Conservation (phyloP, 805 yeast genomes). For the Hanseniaspora thailandica region DNA sequence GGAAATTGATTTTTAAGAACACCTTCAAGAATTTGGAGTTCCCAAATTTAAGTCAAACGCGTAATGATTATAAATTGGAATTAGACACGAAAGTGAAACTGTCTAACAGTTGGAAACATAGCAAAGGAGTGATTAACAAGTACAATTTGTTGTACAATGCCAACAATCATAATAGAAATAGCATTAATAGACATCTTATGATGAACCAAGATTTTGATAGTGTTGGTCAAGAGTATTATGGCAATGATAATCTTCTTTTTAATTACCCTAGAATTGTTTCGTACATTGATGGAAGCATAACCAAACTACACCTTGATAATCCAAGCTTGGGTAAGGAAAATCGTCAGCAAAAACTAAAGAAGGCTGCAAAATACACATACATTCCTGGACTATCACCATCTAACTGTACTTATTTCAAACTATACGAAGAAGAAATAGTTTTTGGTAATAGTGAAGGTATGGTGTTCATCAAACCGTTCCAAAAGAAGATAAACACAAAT, state of each 20-base stretch:
- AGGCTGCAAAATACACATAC: slow-evolving; percentile 25
- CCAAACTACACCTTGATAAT: slow-evolving; percentile 25
- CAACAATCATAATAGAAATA: slow-evolving; percentile 6
- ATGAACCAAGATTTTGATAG: slow-evolving; percentile 15
- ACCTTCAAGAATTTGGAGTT: slow-evolving; percentile 25
- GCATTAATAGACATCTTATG: slow-evolving; percentile 6
- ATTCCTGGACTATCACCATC: slow-evolving; percentile 31
- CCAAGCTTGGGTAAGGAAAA: slow-evolving; percentile 3
- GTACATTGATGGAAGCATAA: slow-evolving; percentile 29
- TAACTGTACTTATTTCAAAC: slow-evolving; percentile 30
- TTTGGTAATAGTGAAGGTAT: slow-evolving; percentile 31
- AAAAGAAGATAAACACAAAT: slow-evolving; percentile 27
- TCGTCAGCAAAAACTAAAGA: slow-evolving; percentile 15
- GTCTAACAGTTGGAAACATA: slow-evolving; percentile 28
- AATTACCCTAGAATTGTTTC: slow-evolving; percentile 29
- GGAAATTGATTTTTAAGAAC: slow-evolving; percentile 32
- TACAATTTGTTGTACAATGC: slow-evolving; percentile 25
- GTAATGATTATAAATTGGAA: slow-evolving; percentile 28
- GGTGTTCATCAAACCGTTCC: slow-evolving; percentile 27
- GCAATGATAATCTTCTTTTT: slow-evolving; percentile 25
- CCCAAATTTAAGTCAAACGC: slow-evolving; percentile 31
- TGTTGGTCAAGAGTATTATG: not conserved
- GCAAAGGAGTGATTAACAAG: slow-evolving; percentile 27
- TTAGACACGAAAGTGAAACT: slow-evolving; percentile 25
- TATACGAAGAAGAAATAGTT: slow-evolving; percentile 27